Evolutionary conservation across 768 basidiomycete genomes (phyloP).

Genomic region (Symmetrospora coprosmae): DNA sequence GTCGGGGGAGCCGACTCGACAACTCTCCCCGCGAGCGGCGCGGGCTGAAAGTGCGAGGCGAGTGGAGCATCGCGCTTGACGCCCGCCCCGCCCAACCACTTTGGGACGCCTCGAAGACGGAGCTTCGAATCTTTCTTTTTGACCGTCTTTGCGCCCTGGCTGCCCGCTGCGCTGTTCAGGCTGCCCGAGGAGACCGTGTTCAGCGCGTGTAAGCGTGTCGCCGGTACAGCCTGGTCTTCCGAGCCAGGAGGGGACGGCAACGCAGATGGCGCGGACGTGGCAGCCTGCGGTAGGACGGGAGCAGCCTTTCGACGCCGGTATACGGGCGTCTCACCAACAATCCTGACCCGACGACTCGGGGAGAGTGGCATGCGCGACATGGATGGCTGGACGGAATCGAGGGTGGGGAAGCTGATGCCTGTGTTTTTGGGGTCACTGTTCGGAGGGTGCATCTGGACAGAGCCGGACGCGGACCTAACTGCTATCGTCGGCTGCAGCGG

Average conservation of each 20-base stretch:
- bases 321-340: background rate
- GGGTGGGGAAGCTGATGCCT: background rate
- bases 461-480: background rate
- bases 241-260: background rate
- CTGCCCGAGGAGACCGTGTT: too few species aligned
- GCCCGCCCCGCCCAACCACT: constrained; percentile 1
- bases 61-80: background rate
- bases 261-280: background rate
- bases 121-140: constrained; percentile 14
- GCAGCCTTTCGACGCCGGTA: background rate
- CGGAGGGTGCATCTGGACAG: too few species aligned
- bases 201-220: too few species aligned
- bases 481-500: background rate
- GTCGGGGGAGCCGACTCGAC: background rate
- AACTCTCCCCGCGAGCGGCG: too few species aligned
- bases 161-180: background rate
- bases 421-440: background rate
- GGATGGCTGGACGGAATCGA: background rate
- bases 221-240: too few species aligned
- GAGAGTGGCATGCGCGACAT: background rate
- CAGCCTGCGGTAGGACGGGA: background rate
- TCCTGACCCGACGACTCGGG: background rate
- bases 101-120: constrained; percentile 10
- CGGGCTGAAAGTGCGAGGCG: background rate
- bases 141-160: background rate